Percentiles rank a stretch among this genome's conserved stretches.
phyloP scores from a whole-genome alignment of 2,329 filamentous ascomycete species.

The Hypoxylon sp. region DNA sequence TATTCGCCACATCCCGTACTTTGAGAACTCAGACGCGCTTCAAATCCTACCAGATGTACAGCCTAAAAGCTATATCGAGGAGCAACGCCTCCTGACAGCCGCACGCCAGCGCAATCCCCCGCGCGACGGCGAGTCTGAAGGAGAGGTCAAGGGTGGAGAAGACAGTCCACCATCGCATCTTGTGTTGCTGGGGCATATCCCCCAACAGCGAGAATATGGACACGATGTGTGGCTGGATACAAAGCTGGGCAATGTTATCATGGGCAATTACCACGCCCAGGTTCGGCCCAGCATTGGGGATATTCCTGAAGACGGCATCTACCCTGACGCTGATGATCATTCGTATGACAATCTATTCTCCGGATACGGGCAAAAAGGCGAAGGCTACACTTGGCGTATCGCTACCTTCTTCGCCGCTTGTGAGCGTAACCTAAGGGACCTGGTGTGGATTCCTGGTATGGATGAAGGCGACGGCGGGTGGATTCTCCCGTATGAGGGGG shows the following conservation, averaged over 20 bases:
- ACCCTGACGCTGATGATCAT: neutral
- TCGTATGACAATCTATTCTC: neutral
- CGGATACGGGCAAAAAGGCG: neutral
- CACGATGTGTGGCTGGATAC: neutral
- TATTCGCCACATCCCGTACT: conserved; percentile 3
- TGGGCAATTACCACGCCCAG: neutral
- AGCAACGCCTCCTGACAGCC: neutral
- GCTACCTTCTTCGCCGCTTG: neutral
- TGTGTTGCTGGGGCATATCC: neutral
- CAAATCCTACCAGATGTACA: conserved; percentile 6
- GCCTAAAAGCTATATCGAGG: neutral
- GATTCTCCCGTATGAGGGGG: neutral
- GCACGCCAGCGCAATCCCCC: neutral
- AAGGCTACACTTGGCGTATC: neutral
- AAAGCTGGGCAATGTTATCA: neutral
- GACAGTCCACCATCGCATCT: neutral
- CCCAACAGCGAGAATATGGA: neutral
- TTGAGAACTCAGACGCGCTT: neutral
- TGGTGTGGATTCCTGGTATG: conserved; percentile 1
- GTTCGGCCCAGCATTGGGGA: neutral
- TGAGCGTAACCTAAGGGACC: neutral
- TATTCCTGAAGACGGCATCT: neutral
- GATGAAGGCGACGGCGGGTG: neutral
- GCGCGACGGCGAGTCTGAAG: too few species aligned
- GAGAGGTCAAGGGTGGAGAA: neutral